A percentile compares a stretch with the other conserved stretches of the same genome.
Evolutionary conservation across 768 basidiomycete genomes (phyloP).

Genomic region (Tylopilus vinaceipallidus): DNA sequence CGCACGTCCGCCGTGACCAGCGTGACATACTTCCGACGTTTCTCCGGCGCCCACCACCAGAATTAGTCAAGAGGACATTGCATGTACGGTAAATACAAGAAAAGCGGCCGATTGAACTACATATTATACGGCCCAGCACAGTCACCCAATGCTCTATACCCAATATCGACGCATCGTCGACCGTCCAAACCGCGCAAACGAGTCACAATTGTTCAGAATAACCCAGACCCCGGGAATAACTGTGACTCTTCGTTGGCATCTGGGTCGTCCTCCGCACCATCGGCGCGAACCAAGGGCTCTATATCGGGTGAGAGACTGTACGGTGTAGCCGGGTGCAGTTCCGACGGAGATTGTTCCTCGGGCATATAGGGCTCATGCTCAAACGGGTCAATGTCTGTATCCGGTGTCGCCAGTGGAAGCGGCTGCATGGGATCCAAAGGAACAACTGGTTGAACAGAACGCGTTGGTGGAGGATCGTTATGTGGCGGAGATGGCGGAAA

Average conservation of each 20-base stretch:
- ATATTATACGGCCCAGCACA: slow-evolving; percentile 10
- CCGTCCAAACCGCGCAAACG: too few relatives aligned
- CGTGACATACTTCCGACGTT: too few relatives aligned
- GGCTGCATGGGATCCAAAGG: slow-evolving; percentile 16
- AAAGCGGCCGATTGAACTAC: slow-evolving; percentile 2
- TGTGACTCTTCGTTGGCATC: slow-evolving; percentile 34
- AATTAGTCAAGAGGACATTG: background rate
- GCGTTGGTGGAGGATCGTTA: slow-evolving; percentile 3
- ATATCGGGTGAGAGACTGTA: slow-evolving; percentile 29
- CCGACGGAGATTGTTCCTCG: slow-evolving; percentile 18
- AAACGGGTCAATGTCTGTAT: slow-evolving; percentile 35
- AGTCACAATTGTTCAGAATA: slow-evolving; percentile 39
- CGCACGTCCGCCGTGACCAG: too few relatives aligned
- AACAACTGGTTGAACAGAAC: slow-evolving; percentile 1
- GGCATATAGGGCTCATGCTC: slow-evolving; percentile 28
- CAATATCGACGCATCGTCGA: background rate
- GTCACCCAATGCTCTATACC: slow-evolving; percentile 15
- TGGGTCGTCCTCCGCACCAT: slow-evolving; percentile 22
- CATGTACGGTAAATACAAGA: slow-evolving; percentile 25
- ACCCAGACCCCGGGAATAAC: slow-evolving; percentile 43
- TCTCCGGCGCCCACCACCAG: too few relatives aligned
- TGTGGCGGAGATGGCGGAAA: slow-evolving; percentile 8
- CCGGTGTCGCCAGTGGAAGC: slow-evolving; percentile 20
- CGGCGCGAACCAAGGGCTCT: slow-evolving; percentile 2
- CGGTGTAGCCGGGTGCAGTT: slow-evolving; percentile 20